Conservation (phyloP, 306 rosid genomes). For the Gastrolobium villosum region DNA sequence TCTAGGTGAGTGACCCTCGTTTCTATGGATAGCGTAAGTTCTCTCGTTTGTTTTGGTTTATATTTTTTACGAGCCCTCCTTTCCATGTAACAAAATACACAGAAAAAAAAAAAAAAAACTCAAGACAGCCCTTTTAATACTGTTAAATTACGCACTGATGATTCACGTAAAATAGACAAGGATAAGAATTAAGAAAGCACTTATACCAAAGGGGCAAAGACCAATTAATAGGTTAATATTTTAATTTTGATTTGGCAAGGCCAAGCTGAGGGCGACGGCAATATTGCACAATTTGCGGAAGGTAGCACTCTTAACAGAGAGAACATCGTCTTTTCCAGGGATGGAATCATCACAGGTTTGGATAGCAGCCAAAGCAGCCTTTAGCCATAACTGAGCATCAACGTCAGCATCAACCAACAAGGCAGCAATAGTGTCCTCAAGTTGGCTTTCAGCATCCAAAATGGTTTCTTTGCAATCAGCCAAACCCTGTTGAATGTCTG, state of each 20-base stretch:
- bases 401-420: neutral
- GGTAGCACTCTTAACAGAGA: neutral
- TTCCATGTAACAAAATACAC: neutral
- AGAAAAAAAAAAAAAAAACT: neutral
- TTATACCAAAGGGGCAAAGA: neutral
- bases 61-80: neutral
- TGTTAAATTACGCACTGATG: no score
- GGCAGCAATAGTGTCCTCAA: constrained; percentile 46
- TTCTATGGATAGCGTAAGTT: no score
- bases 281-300: constrained; percentile 46
- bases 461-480: constrained; percentile 49
- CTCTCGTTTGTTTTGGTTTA: no score
- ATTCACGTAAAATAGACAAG: no score
- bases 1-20: no score
- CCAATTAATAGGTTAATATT: neutral
- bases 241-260: neutral
- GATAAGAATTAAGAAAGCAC: no score
- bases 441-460: constrained; percentile 45
- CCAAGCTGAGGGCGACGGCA: constrained; percentile 33
- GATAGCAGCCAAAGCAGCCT: constrained; percentile 51
- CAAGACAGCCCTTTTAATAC: no score
- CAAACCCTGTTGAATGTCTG: constrained; percentile 41
- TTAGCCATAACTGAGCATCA: constrained; percentile 41
- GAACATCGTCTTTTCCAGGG: constrained; percentile 33
- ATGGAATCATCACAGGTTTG: constrained; percentile 44